Evolutionary conservation across 106 monocot genomes (phyloP), one percentile per base, ranked within the genome.

Genomic region (Triglochin maritima): DNA sequence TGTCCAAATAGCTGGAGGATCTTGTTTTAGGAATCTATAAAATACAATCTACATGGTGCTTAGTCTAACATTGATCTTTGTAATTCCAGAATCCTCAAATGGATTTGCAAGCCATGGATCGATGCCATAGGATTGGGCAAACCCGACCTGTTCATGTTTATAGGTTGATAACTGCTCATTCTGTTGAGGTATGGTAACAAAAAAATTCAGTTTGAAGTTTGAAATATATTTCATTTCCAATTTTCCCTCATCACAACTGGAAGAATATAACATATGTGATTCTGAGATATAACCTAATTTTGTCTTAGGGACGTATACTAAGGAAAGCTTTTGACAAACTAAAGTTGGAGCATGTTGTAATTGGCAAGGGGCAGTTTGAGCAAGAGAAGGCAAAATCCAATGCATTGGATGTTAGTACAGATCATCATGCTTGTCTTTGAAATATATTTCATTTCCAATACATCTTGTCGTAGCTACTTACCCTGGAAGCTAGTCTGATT

Each of bases 91-190:
- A 98, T 66, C 98, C 98, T 66, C 92, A 92, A 74, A 88, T 92
- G 91, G 98, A 98, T 84, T 67, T 92, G 69, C 98, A 98, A 77
- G 98, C 98, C 52, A 92, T 92, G 98, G 98, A 98, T 84, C 64
- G 98, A 60, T 98, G 98, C 73, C 98, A 98, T 69, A 86, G 98
- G 64, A 98, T 98, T 66, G 98, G 98, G 16, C 98, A 98, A 73
- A 92, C 84, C 15, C 63, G 68, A 3, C 92, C 91, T 49, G 98
- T 98, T 4, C 98, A 98, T 72, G 86, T 98, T 46, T 98, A 98
- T 51, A 74, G 98, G 70, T 70, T 98, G 50, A 88, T 86, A 58
- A 91, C 91, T 51, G 71, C 96, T 10, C 79, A 92, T 80, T 98
- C 96, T 47, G 86, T 98, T 9, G 96, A 98, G 88, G 96, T 88